Evolutionary conservation across 495 filamentous ascomycete species (phyloP), one percentile per base, ranked within the genome.

Genomic region (Hyphodiscus hymeniophilus): DNA sequence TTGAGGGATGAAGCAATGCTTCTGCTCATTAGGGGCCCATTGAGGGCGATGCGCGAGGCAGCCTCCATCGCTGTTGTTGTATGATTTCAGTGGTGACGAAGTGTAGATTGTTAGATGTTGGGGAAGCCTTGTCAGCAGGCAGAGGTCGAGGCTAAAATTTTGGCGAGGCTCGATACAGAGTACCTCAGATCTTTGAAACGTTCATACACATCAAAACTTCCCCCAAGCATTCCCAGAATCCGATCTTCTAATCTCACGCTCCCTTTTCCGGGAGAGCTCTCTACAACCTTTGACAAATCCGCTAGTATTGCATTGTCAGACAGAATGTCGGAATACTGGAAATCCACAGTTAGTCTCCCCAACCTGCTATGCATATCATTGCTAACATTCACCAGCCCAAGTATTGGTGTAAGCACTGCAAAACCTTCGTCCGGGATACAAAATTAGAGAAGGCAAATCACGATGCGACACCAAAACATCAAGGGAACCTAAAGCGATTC

Each of bases 351-450:
- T 61, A 61, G 75, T 64, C 5, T 15, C 24, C 26, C 18, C 12
- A 13, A 4, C 20, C 23, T 41, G n/a, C 16, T 40, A 3, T 15
- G 16, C 10, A 34, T 43, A 13, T 28, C 21, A 3, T 28, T 48
- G 36, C 60, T 64, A 48, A 67, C 41, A 12, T 36, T 16, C 11
- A 10, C 6, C 39, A 85, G 71, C 87, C 89, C 10, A 89, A 81
- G 63, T 88, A 90, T 70, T 97, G 89, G 87, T 99, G 92, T 79
- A 97, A 97, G 66, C 85, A 94, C 72, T 99, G 92, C 79, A 80
- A 78, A 64, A 79, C 77, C 66, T 97, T 79, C 70, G 88, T 97
- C 51, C 80, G 83, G 59, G 92, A 99, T 70, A 96, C 91, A 22
- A 80, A 84, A 56, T 81, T 96, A 64, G 89, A 92, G 62, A 84